A percentile compares a stretch with the other conserved stretches of the same genome.
Evolutionary conservation across 2,329 filamentous ascomycete genomes (phyloP).

Genomic region (Cryphonectria carpinicola): DNA sequence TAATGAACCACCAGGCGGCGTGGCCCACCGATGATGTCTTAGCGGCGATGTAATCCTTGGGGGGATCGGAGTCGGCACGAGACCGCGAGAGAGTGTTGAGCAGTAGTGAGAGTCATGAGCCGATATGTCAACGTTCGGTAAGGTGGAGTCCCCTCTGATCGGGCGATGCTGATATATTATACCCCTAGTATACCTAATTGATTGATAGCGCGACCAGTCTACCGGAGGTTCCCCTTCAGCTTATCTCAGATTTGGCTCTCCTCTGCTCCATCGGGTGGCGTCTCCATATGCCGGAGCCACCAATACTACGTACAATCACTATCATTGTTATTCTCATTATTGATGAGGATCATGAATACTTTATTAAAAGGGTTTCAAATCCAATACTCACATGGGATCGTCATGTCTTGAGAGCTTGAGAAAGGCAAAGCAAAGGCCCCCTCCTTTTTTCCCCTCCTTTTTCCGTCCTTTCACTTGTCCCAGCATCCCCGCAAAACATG

Average conservation of each 20-base stretch:
- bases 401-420: not conserved
- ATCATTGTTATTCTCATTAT: not conserved
- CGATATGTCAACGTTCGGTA: not conserved
- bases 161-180: not conserved
- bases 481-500: not conserved
- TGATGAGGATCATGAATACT: not conserved
- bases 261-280: not conserved
- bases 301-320: not conserved
- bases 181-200: not conserved
- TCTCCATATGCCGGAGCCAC: conserved; percentile 5
- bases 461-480: not conserved
- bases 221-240: not conserved
- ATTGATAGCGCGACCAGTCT: not conserved
- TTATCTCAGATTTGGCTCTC: not conserved
- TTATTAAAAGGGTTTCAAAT: not conserved
- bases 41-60: not conserved
- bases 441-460: not conserved
- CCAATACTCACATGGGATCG: no score
- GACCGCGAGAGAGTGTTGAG: not conserved
- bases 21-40: not conserved
- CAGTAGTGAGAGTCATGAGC: not conserved
- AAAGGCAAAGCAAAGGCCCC: not conserved
- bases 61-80: not conserved
- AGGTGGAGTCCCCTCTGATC: not conserved
- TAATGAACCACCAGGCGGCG: not conserved